Percentiles rank a stretch among this genome's conserved stretches.
These are phyloP conservation scores for Teratosphaeria viscida DNA, from an alignment of 2,329 filamentous ascomycete genomes.

Conservation along the genomic window DNA sequence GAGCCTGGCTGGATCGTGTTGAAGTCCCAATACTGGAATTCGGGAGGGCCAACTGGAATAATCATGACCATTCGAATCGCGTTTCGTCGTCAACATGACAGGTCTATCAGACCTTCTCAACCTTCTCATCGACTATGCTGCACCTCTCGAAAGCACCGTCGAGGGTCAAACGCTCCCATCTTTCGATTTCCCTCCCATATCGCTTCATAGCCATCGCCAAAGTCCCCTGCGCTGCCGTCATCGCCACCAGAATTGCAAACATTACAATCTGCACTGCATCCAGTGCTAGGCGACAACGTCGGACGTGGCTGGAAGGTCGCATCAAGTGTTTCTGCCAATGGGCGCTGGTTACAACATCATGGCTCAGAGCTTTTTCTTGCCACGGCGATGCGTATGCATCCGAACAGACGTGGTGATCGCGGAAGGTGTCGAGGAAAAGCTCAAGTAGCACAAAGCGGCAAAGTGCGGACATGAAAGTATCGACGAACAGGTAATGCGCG, in stretches of 20 bases:
- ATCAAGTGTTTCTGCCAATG: conserved; percentile 13
- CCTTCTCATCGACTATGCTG: not conserved
- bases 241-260: conserved; percentile 3
- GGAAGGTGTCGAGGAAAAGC: conserved; percentile 16
- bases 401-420: conserved; percentile 14
- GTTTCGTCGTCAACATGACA: not conserved
- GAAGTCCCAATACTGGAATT: not conserved
- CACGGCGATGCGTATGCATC: conserved; percentile 6
- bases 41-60: not conserved
- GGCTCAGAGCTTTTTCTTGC: conserved; percentile 7
- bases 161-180: not conserved
- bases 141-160: not conserved
- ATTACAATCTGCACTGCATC: conserved; percentile 10
- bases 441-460: conserved; percentile 14
- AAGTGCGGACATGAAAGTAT: conserved; percentile 15
- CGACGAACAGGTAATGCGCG: conserved; percentile 18
- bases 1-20: not conserved
- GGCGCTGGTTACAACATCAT: conserved; percentile 14
- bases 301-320: conserved; percentile 6
- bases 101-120: not conserved
- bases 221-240: conserved; percentile 6
- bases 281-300: conserved; percentile 12
- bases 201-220: conserved; percentile 17
- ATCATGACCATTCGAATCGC: not conserved
- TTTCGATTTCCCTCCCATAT: conserved; percentile 1